Evolutionary conservation across 192 early-diverging fungal genomes (phyloP).

Genomic region (Pilobolus umbonatus): DNA sequence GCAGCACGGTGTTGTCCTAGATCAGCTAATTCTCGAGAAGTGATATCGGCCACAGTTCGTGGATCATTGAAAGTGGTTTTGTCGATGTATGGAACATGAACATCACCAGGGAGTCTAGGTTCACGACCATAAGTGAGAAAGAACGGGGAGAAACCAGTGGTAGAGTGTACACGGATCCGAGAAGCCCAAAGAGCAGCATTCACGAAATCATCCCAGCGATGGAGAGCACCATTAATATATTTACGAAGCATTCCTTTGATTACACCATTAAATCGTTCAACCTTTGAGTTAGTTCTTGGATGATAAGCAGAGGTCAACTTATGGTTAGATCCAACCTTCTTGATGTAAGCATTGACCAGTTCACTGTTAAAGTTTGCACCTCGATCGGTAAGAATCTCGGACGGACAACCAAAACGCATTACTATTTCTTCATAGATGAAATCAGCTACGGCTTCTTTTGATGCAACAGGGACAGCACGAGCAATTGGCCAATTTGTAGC

Average conservation of each 20-base stretch:
- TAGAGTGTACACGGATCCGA: neutral
- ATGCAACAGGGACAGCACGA: no score
- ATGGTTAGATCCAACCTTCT: slow-evolving; percentile 3
- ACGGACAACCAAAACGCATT: no score
- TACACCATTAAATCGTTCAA: slow-evolving; percentile 14
- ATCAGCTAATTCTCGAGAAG: no score
- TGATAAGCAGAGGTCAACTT: slow-evolving; percentile 19
- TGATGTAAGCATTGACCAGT: no score
- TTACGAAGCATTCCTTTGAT: slow-evolving; percentile 6
- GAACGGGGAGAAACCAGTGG: slow-evolving; percentile 1
- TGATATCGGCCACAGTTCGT: neutral
- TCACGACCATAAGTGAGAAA: neutral
- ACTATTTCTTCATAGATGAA: no score
- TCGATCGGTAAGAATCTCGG: no score
- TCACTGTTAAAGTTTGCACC: no score
- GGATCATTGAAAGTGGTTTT: neutral
- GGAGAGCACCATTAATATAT: slow-evolving; percentile 5
- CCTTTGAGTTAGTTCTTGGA: slow-evolving; percentile 23
- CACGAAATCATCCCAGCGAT: slow-evolving; percentile 14
- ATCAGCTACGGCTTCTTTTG: no score
- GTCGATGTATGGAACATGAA: neutral
- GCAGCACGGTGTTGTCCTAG: no score
- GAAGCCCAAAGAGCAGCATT: slow-evolving; percentile 6
- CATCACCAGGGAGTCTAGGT: neutral
- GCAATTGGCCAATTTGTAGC: no score